These are phyloP conservation scores for Zanthoxylum bungeanum DNA, from an alignment of 345 rosid genomes.

Conservation along the genomic window DNA sequence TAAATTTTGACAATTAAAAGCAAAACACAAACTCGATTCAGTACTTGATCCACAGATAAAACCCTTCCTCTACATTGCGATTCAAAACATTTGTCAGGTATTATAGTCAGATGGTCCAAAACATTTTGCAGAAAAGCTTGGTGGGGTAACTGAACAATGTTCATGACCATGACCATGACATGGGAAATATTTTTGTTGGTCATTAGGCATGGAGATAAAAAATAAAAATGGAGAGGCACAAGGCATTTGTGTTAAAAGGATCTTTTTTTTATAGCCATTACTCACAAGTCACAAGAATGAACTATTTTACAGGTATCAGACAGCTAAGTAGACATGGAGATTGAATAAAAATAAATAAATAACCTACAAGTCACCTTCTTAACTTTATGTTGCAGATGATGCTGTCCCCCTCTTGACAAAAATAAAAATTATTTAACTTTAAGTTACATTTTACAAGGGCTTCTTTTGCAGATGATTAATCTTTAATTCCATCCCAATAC, in stretches of 20 bases:
- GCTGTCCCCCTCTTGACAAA: conserved; percentile 20
- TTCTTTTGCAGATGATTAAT: conserved; percentile 19
- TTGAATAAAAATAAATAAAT: conserved; percentile 30
- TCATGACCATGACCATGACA: conserved; percentile 8
- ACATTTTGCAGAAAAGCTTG: not conserved
- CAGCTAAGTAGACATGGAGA: conserved; percentile 44
- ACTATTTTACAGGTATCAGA: conserved; percentile 35
- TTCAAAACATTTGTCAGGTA: conserved; percentile 17
- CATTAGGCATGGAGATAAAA: no score
- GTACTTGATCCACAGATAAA: conserved; percentile 1
- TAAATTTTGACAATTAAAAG: no score
- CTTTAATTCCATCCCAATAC: conserved; percentile 12
- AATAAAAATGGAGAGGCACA: no score
- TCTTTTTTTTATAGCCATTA: no score
- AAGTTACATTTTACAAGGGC: conserved; percentile 10
- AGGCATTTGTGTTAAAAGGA: conserved; percentile 2
- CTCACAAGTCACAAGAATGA: conserved; percentile 35
- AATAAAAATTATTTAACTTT: not conserved
- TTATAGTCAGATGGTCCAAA: conserved; percentile 23
- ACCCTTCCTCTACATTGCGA: not conserved
- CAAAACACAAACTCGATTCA: no score
- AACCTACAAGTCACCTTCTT: conserved; percentile 33
- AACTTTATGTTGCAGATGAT: conserved; percentile 21
- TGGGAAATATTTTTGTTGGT: conserved; percentile 12
- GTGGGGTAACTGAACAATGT: not conserved